Evolutionary conservation across 202 grass and related monocot species (phyloP).

Genomic region (Zizania palustris): DNA sequence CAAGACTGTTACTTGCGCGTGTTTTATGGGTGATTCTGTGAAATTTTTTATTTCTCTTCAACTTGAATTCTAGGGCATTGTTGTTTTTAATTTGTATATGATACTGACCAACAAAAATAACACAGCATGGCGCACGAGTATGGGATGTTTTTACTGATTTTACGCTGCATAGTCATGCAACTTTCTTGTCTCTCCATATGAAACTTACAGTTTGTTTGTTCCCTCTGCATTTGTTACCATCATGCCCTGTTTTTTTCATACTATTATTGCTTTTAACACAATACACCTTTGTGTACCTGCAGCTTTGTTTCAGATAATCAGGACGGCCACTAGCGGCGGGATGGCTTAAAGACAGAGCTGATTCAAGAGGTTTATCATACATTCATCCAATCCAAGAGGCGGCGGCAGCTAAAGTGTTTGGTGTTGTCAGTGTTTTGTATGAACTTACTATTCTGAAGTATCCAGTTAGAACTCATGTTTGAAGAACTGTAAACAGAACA

Average conservation of each 20-base stretch:
- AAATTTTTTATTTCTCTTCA: slow-evolving; percentile 3
- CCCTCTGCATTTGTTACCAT: background rate
- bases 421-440: slow-evolving; percentile 34
- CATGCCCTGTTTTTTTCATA: background rate
- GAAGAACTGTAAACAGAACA: slow-evolving; percentile 35
- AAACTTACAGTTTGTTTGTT: background rate
- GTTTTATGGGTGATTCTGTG: background rate
- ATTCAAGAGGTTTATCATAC: slow-evolving; percentile 25
- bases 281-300: slow-evolving; percentile 14
- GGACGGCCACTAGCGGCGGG: slow-evolving; percentile 61
- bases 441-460: background rate
- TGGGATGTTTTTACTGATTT: background rate
- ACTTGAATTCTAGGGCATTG: background rate
- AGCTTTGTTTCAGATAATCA: slow-evolving; percentile 83
- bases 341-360: slow-evolving; percentile 35
- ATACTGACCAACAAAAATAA: background rate
- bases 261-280: background rate
- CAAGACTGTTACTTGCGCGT: background rate
- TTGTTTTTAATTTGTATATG: background rate
- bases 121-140: background rate
- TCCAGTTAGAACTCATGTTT: slow-evolving; percentile 8
- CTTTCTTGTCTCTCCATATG: background rate
- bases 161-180: background rate
- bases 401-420: slow-evolving; percentile 29
- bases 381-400: slow-evolving; percentile 29